Evolutionary conservation across 306 rosid genomes (phyloP), one percentile per base, ranked within the genome.

Genomic region (Begonia masoniana): DNA sequence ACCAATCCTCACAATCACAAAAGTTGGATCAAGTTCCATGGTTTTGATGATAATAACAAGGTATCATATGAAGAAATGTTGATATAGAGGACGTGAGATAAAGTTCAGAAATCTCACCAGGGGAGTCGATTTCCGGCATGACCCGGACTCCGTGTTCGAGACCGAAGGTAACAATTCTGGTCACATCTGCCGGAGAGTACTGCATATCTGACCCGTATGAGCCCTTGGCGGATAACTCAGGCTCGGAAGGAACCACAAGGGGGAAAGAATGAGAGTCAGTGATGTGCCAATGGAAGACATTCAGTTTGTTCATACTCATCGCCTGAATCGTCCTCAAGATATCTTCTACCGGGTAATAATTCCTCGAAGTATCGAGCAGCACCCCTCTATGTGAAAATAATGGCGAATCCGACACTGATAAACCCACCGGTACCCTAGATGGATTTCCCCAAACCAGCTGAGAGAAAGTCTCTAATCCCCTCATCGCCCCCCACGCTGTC

Each of bases 221-320:
- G 0, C 95, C 95, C 39, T 77, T 82, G 0, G 72, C 76, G 10
- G 91, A 87, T 68, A 89, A 64, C 10, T 42, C 56, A 26, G 97
- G 94, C 56, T 89, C 97, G 4, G 85, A 89, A 7, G 78, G 83
- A 24, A 89, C 24, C 36, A 85, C 58, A 55, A 85, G 39, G 0
- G 95, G 95, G 48, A 89, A 89, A 13, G 97, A 89, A 0, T 85
- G 95, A 1, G 95, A 83, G 35, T 89, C 97, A 0, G 95, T 82
- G 10, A 85, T 48, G 50, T 89, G 97, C 97, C 89, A 89, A 42
- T 89, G 95, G 16, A 89, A 81, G 50, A 85, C 94, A 31, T 89
- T 89, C 36, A 89, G 62, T 74, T 85, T 89, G 55, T 89, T 89
- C 75, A 70, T 78, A 52, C 87, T 68, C 87, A 89, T 78, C 52